Conservation (phyloP, 2,329 filamentous ascomycete species). For the Colletotrichum orchidophilum region DNA sequence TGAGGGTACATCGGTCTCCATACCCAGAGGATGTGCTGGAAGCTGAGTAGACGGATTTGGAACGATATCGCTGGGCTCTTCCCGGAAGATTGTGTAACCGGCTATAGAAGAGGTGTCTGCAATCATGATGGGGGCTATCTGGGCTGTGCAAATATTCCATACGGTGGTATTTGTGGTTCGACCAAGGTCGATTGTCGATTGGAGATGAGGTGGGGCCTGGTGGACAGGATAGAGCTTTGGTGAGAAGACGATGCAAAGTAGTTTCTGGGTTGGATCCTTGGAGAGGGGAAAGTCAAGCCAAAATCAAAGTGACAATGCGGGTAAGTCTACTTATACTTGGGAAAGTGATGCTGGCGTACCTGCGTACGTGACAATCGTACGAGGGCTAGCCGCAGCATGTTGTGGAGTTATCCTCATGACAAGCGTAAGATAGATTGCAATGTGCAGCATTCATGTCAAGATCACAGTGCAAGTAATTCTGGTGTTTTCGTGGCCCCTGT, state of each 20-base stretch:
- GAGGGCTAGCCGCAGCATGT: not conserved
- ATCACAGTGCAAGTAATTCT: not conserved
- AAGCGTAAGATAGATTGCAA: not conserved
- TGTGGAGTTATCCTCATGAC: not conserved
- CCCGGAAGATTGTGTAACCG: constrained; percentile 56
- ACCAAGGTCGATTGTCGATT: constrained; percentile 14
- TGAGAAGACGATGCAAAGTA: not conserved
- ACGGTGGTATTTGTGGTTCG: constrained; percentile 7
- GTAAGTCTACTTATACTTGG: not conserved
- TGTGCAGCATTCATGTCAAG: not conserved
- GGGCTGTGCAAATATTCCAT: constrained; percentile 12
- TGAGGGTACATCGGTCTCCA: not conserved
- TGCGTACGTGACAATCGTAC: not conserved
- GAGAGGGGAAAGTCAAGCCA: not conserved
- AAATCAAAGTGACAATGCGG: not conserved
- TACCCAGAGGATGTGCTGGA: constrained; percentile 50
- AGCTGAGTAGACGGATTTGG: constrained; percentile 44
- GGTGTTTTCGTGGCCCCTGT: not conserved
- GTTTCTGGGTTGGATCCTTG: not conserved
- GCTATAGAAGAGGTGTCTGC: constrained; percentile 53
- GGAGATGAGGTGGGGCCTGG: not conserved
- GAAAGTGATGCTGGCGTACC: not conserved
- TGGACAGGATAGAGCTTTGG: not conserved
- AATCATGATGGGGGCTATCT: constrained; percentile 46
- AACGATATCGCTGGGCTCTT: constrained; percentile 49